Conservation (phyloP, 2,329 filamentous ascomycete genomes). For the Shiraia bambusicola region DNA sequence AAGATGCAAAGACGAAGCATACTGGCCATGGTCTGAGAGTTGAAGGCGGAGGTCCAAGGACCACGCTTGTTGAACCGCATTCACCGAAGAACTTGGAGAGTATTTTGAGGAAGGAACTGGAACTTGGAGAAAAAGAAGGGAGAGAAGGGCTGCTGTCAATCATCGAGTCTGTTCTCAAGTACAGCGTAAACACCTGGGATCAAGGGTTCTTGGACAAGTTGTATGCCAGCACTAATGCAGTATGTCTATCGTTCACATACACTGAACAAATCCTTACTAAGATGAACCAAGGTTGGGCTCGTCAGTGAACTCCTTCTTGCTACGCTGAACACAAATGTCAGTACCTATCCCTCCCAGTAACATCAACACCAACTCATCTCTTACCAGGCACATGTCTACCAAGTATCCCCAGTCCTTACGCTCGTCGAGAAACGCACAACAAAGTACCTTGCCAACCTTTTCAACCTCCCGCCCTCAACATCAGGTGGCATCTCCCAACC, state of each 20-base stretch:
- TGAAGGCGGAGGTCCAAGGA: constrained; percentile 61
- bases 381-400: constrained; percentile 79
- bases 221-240: constrained; percentile 85
- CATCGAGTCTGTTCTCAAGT: constrained; percentile 70
- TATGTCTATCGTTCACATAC: constrained; percentile 42
- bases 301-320: constrained; percentile 82
- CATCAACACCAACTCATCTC: background rate
- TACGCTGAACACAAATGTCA: constrained; percentile 83
- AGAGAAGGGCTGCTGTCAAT: constrained; percentile 49
- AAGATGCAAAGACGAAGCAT: constrained; percentile 58
- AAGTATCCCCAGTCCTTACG: constrained; percentile 86
- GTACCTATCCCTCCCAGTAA: background rate
- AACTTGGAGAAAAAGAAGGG: constrained; percentile 43
- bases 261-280: background rate
- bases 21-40: constrained; percentile 59
- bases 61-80: constrained; percentile 48
- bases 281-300: constrained; percentile 65
- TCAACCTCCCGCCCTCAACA: constrained; percentile 53
- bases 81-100: constrained; percentile 47
- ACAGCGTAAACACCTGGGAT: constrained; percentile 98
- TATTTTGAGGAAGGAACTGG: constrained; percentile 39
- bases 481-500: constrained; percentile 74
- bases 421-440: constrained; percentile 85
- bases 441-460: constrained; percentile 69
- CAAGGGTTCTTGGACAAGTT: constrained; percentile 96